These are phyloP conservation scores for Ophiostoma piceae DNA, from an alignment of 2,329 filamentous ascomycete genomes.

Conservation along the genomic window DNA sequence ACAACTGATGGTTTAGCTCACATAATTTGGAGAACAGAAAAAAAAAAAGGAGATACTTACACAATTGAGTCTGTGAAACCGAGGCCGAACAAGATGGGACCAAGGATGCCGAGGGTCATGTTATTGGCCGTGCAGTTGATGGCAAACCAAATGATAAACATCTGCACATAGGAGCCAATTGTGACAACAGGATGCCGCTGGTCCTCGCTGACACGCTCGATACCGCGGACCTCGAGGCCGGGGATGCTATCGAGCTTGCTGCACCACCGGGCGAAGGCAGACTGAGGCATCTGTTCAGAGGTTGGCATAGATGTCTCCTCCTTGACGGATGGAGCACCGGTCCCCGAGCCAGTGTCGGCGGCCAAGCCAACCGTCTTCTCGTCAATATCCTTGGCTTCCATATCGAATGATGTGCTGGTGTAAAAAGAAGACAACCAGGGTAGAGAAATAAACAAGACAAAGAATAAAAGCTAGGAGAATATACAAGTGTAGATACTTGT, in stretches of 20 bases:
- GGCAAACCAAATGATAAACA: slow-evolving; percentile 42
- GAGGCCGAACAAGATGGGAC: slow-evolving; percentile 32
- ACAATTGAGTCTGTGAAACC: slow-evolving; percentile 29
- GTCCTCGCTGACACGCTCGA: slow-evolving; percentile 30
- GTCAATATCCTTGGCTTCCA: neutral
- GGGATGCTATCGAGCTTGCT: slow-evolving; percentile 18
- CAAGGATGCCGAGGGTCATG: slow-evolving; percentile 34
- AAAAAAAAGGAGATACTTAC: neutral
- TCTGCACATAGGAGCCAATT: slow-evolving; percentile 36
- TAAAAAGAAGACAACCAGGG: neutral
- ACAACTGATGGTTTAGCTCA: slow-evolving; percentile 24
- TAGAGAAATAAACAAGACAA: neutral
- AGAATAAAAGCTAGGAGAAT: neutral
- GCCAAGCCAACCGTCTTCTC: slow-evolving; percentile 10
- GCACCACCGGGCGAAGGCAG: slow-evolving; percentile 9
- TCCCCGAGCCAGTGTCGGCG: neutral
- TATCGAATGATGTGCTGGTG: neutral
- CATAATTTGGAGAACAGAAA: neutral
- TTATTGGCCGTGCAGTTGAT: slow-evolving; percentile 44
- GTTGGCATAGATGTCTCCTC: neutral
- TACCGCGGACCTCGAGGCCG: slow-evolving; percentile 24
- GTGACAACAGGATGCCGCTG: slow-evolving; percentile 33
- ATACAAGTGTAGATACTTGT: neutral
- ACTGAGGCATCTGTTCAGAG: neutral
- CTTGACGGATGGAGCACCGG: neutral